Evolutionary conservation across 2,329 filamentous ascomycete genomes (phyloP).

Genomic region (Akanthomyces uredinophilus): DNA sequence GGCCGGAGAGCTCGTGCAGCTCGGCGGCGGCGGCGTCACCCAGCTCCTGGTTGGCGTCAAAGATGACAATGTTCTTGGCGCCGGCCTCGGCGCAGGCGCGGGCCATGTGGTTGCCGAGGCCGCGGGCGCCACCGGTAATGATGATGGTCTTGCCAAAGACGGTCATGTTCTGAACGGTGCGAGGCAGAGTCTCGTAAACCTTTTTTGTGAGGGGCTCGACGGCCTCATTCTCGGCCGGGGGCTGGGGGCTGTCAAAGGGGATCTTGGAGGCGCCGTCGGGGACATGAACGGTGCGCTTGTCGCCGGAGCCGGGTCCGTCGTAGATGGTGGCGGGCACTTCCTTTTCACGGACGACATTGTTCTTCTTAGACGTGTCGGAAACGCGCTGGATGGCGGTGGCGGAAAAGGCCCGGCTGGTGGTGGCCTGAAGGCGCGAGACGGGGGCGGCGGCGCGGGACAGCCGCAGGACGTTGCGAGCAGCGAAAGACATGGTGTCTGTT

Average conservation of each 20-base stretch:
- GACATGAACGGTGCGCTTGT: conserved; percentile 53
- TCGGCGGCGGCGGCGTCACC: conserved; percentile 65
- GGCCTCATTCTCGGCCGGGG: conserved; percentile 33
- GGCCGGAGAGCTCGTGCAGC: conserved; percentile 65
- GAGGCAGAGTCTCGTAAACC: conserved; percentile 52
- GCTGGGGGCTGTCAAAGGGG: conserved; percentile 34
- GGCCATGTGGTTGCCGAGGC: conserved; percentile 75
- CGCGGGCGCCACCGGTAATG: conserved; percentile 70
- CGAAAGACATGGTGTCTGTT: conserved; percentile 29
- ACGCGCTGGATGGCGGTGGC: conserved; percentile 27
- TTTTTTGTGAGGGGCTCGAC: conserved; percentile 49
- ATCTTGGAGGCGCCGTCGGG: conserved; percentile 36
- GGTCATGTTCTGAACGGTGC: conserved; percentile 64
- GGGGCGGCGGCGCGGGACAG: conserved; percentile 27
- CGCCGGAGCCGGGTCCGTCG: conserved; percentile 40
- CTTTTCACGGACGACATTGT: conserved; percentile 51
- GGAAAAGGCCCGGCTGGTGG: conserved; percentile 26
- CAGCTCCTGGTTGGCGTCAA: conserved; percentile 71
- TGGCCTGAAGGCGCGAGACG: conserved; percentile 15
- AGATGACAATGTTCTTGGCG: conserved; percentile 66
- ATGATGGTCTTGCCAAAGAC: conserved; percentile 67
- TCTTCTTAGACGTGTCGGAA: conserved; percentile 39
- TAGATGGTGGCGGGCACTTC: conserved; percentile 54
- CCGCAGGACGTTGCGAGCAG: conserved; percentile 31
- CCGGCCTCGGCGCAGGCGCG: conserved; percentile 72